Evolutionary conservation across 1,139 yeast species (phyloP), one percentile per base, ranked within the genome.

Genomic region (Candida buenavistaensis): DNA sequence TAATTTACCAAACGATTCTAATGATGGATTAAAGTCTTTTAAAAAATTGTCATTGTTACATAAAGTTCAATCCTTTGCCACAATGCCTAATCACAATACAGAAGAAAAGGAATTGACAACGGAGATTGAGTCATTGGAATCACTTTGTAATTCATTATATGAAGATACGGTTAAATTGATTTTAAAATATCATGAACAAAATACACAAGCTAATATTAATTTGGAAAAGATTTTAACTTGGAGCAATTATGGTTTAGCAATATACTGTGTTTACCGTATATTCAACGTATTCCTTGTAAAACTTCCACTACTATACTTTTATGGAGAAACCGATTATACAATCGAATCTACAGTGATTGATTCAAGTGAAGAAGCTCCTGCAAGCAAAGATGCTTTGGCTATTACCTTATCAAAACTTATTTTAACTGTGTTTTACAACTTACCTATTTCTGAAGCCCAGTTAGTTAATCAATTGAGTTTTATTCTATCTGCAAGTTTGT

Each of bases 241-340:
- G 25, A 46, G 41, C 5, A 56, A 60, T 38, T 35, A 48, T 32
- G 51, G 54, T 5, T 79, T 83, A 51, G 73, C 85, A 9, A 37
- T 71, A 6, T 84, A 83, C 60, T 83, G 92, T 58, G 49, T 80
- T 25, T 84, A 83, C 58, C 64, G 88, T 33, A 65, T 82, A 6
- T 34, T 75, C 31, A 76, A 70, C 48, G 78, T 73, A 26, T 44
- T 72, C 23, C 33, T 69, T 3, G 39, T 74, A 17, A 64, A 66
- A 30, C 47, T 75, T 19, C 76, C 78, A 3, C 47, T 45, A 23
- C 40, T 48, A 23, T 51, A 45, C 29, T 32, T 40, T 10, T 32
- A 30, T 14, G 38, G 35, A 6, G 36, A 21, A 14, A 24, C 26
- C 12, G 27, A 17, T 5, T 30, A 14, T 30, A 26, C 23, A 5